phyloP scores from a whole-genome alignment of 371 early-diverging fungal genomes.

The Apophysomyces variabilis region DNA sequence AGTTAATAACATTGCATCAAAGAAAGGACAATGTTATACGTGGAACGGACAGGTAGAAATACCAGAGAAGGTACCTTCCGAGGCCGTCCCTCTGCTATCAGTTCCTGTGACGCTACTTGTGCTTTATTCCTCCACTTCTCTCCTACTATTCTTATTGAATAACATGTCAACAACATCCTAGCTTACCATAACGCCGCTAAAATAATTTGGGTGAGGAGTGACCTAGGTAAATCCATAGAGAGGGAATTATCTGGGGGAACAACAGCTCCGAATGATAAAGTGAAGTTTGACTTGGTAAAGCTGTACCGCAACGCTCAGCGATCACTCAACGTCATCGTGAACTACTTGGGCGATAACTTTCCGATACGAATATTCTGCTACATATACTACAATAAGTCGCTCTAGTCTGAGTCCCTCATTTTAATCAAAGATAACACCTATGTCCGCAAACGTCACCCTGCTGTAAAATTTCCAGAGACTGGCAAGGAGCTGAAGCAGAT shows the following conservation, averaged over 20 bases:
- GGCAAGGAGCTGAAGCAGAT: slow-evolving; percentile 9
- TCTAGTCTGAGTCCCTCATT: slow-evolving; percentile 9
- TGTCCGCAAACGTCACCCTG: not conserved
- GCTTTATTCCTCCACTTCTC: too few species aligned
- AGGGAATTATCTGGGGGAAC: not conserved
- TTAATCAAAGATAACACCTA: not conserved
- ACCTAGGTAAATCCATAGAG: too few species aligned
- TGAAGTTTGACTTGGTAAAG: slow-evolving; percentile 1
- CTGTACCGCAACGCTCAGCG: slow-evolving; percentile 7
- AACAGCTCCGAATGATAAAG: not conserved
- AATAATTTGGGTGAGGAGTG: too few species aligned
- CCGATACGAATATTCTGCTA: slow-evolving; percentile 13
- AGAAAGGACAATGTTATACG: too few species aligned
- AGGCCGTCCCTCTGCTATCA: too few species aligned
- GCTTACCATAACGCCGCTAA: too few species aligned
- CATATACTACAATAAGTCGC: slow-evolving; percentile 4
- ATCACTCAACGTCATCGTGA: slow-evolving; percentile 1
- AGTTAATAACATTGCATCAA: too few species aligned
- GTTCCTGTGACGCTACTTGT: too few species aligned
- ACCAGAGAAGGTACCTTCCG: too few species aligned
- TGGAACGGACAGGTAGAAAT: too few species aligned
- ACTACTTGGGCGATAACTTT: not conserved
- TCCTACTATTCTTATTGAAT: too few species aligned
- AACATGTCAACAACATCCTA: too few species aligned
- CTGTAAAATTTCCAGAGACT: slow-evolving; percentile 1